These are phyloP conservation scores for Meyerozyma smithsonii DNA, from an alignment of 1,139 yeast genomes.

Conservation along the genomic window DNA sequence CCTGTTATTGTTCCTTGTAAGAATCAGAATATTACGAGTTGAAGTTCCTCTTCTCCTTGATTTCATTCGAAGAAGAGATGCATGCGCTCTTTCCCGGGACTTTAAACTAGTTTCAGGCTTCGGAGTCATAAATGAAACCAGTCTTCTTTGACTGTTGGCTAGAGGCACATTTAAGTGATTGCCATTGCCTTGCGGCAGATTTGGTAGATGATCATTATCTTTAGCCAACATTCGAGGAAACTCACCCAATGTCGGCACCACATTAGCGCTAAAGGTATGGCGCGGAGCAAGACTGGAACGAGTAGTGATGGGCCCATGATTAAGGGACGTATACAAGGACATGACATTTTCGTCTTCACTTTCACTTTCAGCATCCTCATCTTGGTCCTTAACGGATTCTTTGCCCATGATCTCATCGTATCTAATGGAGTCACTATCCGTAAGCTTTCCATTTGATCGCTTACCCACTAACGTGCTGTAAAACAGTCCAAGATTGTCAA, in stretches of 20 bases:
- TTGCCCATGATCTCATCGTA: neutral
- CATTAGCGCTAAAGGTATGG: conserved; percentile 12
- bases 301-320: conserved; percentile 15
- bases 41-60: conserved; percentile 55
- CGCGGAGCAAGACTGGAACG: conserved; percentile 17
- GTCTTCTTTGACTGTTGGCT: neutral
- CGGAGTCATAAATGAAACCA: neutral
- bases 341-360: conserved; percentile 51
- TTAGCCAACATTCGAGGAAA: conserved; percentile 36
- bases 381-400: conserved; percentile 14
- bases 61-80: conserved; percentile 59
- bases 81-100: conserved; percentile 62
- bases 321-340: conserved; percentile 43
- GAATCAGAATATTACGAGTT: conserved; percentile 26
- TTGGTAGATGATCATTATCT: conserved; percentile 13
- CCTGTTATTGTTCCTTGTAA: conserved; percentile 20
- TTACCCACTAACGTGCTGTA: conserved; percentile 18
- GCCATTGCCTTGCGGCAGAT: conserved; percentile 15
- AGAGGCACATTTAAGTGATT: conserved; percentile 18
- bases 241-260: conserved; percentile 43
- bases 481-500: conserved; percentile 18
- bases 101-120: conserved; percentile 24
- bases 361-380: conserved; percentile 33
- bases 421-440: neutral
- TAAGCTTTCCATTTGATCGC: conserved; percentile 9